These are phyloP conservation scores for Chaetoceros muelleri DNA, from an alignment of 108 stramenopile genomes.

Conservation along the genomic window DNA sequence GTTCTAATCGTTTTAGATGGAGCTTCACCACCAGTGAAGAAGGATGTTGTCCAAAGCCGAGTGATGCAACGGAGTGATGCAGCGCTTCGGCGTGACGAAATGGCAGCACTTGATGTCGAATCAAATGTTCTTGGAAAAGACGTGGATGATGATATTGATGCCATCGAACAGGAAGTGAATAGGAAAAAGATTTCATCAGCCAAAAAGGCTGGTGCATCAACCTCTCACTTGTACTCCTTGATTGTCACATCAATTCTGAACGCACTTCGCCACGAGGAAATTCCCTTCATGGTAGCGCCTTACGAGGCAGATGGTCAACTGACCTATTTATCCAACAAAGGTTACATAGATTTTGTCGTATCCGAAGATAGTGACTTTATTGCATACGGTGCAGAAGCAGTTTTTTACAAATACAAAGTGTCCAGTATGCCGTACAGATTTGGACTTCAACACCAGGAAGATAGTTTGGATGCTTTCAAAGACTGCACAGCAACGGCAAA, in stretches of 20 bases:
- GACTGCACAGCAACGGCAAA: conserved; percentile 3
- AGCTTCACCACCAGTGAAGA: conserved; percentile 57
- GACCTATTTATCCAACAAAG: conserved; percentile 60
- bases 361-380: conserved; percentile 96
- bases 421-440: conserved; percentile 13
- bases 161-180: background rate
- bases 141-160: background rate
- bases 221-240: background rate
- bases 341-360: conserved; percentile 77
- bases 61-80: background rate
- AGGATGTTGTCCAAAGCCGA: background rate
- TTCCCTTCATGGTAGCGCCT: conserved; percentile 86
- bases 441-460: background rate
- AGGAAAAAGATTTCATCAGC: background rate
- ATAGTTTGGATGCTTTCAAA: conserved; percentile 2
- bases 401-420: conserved; percentile 77
- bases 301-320: conserved; percentile 99
- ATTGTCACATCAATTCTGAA: background rate
- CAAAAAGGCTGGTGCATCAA: background rate
- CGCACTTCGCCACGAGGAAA: background rate
- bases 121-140: no score
- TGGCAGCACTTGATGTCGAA: background rate
- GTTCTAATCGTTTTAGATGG: conserved; percentile 75
- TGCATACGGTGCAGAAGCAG: conserved; percentile 55
- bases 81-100: background rate